Conservation (phyloP, 306 rosid species). For the Boehmeria nivea region DNA sequence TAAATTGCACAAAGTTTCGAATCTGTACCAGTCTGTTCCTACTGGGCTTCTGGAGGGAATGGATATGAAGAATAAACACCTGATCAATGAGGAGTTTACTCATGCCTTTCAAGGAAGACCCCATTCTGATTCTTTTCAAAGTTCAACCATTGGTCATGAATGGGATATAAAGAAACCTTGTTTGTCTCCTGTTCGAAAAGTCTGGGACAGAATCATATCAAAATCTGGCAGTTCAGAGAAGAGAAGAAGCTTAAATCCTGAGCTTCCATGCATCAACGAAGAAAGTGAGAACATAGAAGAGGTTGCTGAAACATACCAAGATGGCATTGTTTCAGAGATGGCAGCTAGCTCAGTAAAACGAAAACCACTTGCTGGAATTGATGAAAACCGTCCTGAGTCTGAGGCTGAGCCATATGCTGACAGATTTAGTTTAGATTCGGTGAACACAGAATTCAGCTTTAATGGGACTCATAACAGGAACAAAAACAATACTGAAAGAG, state of each 20-base stretch:
- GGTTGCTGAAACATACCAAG: constrained; percentile 36
- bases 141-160: constrained; percentile 27
- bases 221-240: constrained; percentile 63
- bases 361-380: constrained; percentile 54
- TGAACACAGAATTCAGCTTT: constrained; percentile 40
- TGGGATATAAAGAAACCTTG: constrained; percentile 34
- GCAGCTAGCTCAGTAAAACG: constrained; percentile 33
- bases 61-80: constrained; percentile 32
- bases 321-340: constrained; percentile 28
- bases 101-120: constrained; percentile 31
- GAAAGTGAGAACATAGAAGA: constrained; percentile 79
- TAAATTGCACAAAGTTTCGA: constrained; percentile 29
- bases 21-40: constrained; percentile 49
- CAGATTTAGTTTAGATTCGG: constrained; percentile 46
- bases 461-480: constrained; percentile 40
- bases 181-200: constrained; percentile 58
- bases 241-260: constrained; percentile 49
- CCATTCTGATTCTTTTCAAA: constrained; percentile 51
- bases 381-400: constrained; percentile 39
- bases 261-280: constrained; percentile 86
- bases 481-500: constrained; percentile 41
- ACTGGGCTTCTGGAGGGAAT: constrained; percentile 62
- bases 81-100: constrained; percentile 23
- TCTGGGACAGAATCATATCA: constrained; percentile 61
- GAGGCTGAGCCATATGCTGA: constrained; percentile 38